Evolutionary conservation across 2,329 filamentous ascomycete genomes (phyloP).

Genomic region (Trichoderma semiorbis): DNA sequence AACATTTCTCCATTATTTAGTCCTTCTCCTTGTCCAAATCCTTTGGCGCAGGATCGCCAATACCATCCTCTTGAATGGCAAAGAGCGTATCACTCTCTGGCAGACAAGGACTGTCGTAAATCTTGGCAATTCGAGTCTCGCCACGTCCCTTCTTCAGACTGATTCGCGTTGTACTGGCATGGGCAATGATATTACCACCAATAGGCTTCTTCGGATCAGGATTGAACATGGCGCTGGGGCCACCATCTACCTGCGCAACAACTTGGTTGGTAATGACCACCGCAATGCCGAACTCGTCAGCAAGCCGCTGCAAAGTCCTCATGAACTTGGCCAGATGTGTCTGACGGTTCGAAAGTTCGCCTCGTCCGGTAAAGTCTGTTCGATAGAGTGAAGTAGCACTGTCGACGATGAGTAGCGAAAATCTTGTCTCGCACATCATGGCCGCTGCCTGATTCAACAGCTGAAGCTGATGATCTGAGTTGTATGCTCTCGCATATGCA

Average conservation of each 20-base stretch:
- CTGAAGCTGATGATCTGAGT: conserved; percentile 95
- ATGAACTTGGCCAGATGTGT: conserved; percentile 86
- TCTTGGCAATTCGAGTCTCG: conserved; percentile 97
- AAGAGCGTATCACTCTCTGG: conserved; percentile 96
- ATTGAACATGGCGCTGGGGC: conserved; percentile 97
- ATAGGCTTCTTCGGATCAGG: conserved; percentile 99
- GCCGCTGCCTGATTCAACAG: conserved; percentile 90
- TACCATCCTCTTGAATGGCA: conserved; percentile 95
- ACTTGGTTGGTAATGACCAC: conserved; percentile 99
- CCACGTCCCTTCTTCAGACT: conserved; percentile 93
- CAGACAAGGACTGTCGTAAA: conserved; percentile 96
- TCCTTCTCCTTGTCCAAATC: conserved; percentile 65
- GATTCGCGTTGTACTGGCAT: conserved; percentile 90
- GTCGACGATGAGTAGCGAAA: conserved; percentile 93
- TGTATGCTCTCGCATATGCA: conserved; percentile 96
- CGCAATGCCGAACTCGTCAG: conserved; percentile 87
- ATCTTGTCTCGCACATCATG: conserved; percentile 99
- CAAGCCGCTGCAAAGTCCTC: conserved; percentile 74
- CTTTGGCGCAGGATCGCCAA: conserved; percentile 92
- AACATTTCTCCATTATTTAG: background rate
- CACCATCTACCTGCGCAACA: conserved; percentile 95
- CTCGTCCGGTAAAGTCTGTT: conserved; percentile 94
- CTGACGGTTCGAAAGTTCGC: conserved; percentile 91
- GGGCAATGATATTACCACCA: conserved; percentile 97
- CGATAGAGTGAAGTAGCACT: conserved; percentile 93